Evolutionary conservation across 1,284 basidiomycete genomes (phyloP), one percentile per base, ranked within the genome.

Genomic region (Naganishia albida): DNA sequence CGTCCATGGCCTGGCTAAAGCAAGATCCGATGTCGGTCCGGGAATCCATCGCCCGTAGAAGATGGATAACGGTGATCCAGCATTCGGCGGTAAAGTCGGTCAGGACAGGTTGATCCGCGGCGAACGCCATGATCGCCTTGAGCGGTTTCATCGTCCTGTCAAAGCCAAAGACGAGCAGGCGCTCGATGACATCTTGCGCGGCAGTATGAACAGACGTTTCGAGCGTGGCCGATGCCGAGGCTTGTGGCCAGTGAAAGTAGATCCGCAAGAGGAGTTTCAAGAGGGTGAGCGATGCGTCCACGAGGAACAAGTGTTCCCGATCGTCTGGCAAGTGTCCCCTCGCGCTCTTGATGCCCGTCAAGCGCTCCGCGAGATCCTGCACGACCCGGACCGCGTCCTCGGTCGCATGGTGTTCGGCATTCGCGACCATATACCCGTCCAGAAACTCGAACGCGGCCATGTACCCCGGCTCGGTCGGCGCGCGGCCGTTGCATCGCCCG

Each of bases 21-120:
- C 56, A 48, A 12, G 28, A 16, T 10, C 42, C 62, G 70, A 62
- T 63, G 70, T 63, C 56, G 51, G 69, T 39, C 44, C 44, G 42
- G 10, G 55, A 10, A 66, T 62, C 68, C 68, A 68, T 71, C 26
- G 48, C 70, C 7, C 66, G 55, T 6, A 75, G 53, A 44, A 87
- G 70, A 71, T 92, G 87, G 40, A 91, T 82, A 18, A 91, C 71
- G 48, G 84, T 85, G 43, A 93, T 81, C 93, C 93, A 96, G 12
- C 89, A 72, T 69, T 90, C 87, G 0, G 86, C 83, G 0, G 83
- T 79, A 26, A 79, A 79, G 75, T 83, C 81, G 46, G 80, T 76
- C 23, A 84, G 73, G 49, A 74, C 70, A 0, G 73, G 71, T 43
- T 76, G 72, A 1, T 76, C 75, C 6, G 79, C 76, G 52, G 80